phyloP scores from a whole-genome alignment of 2,329 filamentous ascomycete species.

The Beauveria brongniartii region DNA sequence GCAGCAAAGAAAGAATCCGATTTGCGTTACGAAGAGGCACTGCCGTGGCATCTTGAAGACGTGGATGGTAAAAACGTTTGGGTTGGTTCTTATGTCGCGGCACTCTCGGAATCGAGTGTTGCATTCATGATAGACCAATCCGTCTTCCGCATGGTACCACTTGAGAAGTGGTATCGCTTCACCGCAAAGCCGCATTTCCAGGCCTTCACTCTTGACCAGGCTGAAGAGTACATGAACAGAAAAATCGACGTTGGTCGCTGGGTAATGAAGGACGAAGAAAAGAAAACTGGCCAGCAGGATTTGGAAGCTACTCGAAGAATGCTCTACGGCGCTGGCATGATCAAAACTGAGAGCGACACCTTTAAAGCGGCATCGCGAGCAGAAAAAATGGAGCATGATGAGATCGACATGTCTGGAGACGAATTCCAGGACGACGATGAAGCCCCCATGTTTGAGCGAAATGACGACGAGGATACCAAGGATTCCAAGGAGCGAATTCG shows the following conservation, averaged over 20 bases:
- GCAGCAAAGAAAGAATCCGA: slow-evolving; percentile 68
- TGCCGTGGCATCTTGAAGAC: slow-evolving; percentile 96
- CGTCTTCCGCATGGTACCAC: slow-evolving; percentile 75
- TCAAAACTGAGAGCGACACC: slow-evolving; percentile 62
- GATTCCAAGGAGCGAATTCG: slow-evolving; percentile 65
- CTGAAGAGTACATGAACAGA: slow-evolving; percentile 74
- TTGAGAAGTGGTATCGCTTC: slow-evolving; percentile 95
- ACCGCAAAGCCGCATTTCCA: slow-evolving; percentile 72
- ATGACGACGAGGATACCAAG: slow-evolving; percentile 75
- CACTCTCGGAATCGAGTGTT: slow-evolving; percentile 77
- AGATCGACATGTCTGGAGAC: slow-evolving; percentile 58
- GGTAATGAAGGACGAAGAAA: slow-evolving; percentile 63
- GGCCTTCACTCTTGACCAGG: slow-evolving; percentile 72
- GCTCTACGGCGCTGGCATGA: slow-evolving; percentile 43
- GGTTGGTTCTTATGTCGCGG: slow-evolving; percentile 85
- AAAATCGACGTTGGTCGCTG: slow-evolving; percentile 71
- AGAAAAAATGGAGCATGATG: slow-evolving; percentile 63
- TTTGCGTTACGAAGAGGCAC: slow-evolving; percentile 84
- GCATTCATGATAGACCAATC: slow-evolving; percentile 64
- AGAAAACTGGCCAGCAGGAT: slow-evolving; percentile 46
- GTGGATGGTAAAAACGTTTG: slow-evolving; percentile 92
- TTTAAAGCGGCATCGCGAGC: slow-evolving; percentile 52
- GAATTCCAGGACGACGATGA: slow-evolving; percentile 89
- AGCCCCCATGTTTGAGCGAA: slow-evolving; percentile 62
- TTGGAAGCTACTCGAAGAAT: slow-evolving; percentile 50